A percentile compares a stretch with the other conserved stretches of the same genome.
These are phyloP conservation scores for Lactuca sativa DNA, from an alignment of 129 eudicot species.

Conservation along the genomic window DNA sequence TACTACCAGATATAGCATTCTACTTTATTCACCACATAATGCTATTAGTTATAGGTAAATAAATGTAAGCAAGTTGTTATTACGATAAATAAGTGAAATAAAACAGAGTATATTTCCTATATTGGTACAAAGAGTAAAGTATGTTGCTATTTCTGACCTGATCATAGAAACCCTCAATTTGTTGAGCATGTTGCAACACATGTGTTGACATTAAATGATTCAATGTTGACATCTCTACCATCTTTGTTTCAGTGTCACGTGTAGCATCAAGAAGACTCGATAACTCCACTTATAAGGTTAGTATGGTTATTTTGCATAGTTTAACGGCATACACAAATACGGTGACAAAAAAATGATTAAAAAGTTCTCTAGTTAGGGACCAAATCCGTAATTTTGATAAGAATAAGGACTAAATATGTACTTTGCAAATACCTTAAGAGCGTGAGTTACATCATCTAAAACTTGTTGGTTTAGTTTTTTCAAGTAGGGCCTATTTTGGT, in stretches of 20 bases:
- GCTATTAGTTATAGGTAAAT: neutral
- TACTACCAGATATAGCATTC: no score
- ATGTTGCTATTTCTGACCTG: conserved; percentile 48
- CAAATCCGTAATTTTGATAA: no score
- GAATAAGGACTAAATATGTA: neutral
- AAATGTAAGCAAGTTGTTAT: no score
- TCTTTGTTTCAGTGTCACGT: conserved; percentile 83
- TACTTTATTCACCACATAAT: no score
- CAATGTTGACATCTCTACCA: conserved; percentile 93
- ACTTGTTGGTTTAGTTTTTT: conserved; percentile 40
- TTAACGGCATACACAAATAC: no score
- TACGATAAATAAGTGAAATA: neutral
- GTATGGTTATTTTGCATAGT: no score
- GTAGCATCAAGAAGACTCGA: conserved; percentile 81
- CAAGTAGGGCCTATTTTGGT: conserved; percentile 32
- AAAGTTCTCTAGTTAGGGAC: no score
- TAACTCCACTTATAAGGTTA: conserved; percentile 54
- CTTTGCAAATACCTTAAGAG: conserved; percentile 68
- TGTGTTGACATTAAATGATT: conserved; percentile 97
- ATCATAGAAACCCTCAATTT: conserved; percentile 82
- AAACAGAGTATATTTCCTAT: neutral
- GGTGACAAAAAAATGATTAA: no score
- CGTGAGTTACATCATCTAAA: conserved; percentile 87
- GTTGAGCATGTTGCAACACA: conserved; percentile 88
- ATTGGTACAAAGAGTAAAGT: neutral